Evolutionary conservation across 2,329 filamentous ascomycete species (phyloP).

Genomic region (Arthrobotrys iridis): DNA sequence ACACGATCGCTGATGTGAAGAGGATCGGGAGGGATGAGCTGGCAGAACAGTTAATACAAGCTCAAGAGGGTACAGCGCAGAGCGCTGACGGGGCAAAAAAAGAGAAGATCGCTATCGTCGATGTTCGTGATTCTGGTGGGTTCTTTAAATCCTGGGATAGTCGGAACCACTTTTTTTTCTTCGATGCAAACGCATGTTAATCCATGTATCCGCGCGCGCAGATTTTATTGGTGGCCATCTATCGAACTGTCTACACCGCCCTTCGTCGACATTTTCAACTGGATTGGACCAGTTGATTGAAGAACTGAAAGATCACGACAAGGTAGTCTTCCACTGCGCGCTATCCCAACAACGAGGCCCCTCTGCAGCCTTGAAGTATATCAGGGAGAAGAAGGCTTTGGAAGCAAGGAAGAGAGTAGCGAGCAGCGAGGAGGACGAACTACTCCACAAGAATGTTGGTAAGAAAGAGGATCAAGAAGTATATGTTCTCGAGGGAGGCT

Average conservation of each 20-base stretch:
- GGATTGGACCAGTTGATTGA: constrained; percentile 84
- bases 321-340: constrained; percentile 93
- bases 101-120: constrained; percentile 74
- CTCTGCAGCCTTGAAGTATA: constrained; percentile 80
- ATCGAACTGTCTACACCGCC: constrained; percentile 78
- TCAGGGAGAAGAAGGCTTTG: constrained; percentile 71
- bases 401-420: constrained; percentile 58
- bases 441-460: constrained; percentile 55
- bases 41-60: constrained; percentile 18
- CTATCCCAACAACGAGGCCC: constrained; percentile 91
- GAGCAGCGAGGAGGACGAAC: constrained; percentile 55
- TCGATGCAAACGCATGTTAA: not conserved
- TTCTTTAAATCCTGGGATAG: constrained; percentile 15
- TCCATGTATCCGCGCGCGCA: too few relatives aligned
- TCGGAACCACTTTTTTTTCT: constrained; percentile 10
- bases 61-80: not conserved
- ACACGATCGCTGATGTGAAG: constrained; percentile 10
- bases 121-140: constrained; percentile 84
- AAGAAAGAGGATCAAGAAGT: constrained; percentile 71
- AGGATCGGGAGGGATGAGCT: constrained; percentile 20
- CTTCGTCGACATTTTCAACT: constrained; percentile 76
- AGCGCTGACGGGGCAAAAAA: not conserved
- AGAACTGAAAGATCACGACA: constrained; percentile 77
- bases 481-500: constrained; percentile 83
- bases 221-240: constrained; percentile 68